Evolutionary conservation across 2,329 filamentous ascomycete species (phyloP), one percentile per base, ranked within the genome.

Genomic region (Neonectria neomacrospora): DNA sequence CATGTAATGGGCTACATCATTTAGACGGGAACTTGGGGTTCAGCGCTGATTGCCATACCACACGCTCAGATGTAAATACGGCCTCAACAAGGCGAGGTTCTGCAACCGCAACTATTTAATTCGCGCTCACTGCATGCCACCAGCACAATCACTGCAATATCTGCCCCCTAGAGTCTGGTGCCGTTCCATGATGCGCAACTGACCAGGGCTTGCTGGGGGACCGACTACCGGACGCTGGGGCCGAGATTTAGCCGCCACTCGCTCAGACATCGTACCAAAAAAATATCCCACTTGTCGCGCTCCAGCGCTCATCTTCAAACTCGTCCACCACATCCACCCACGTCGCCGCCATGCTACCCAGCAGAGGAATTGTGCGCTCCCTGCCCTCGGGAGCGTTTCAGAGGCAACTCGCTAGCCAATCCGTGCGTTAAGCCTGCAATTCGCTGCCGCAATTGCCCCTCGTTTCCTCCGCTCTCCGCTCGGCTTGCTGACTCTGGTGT

Each of bases 281-380:
- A 75, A 71, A 60, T 67, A 56, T 64, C 64, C 37, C 37, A 41
- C 37, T 51, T 34, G 34, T 47, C 51, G 48, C 61, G 42, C 42
- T 56, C 63, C 51, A 57, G 54, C 55, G 67, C 58, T 50, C 71
- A 63, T 62, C 68, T 34, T 69, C 59, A 63, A 67, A 48, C 58
- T 54, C 48, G 61, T 47, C 62, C 67, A 66, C 62, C 62, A 61
- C 61, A 71, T 64, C 55, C 58, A 54, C 60, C 66, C 64, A 71
- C 67, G 57, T 61, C 71, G 73, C 67, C 75, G 77, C 69, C 62
- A 83, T 83, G 81, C 77, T 83, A 73, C 79, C 80, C 61, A 81
- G 80, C 66, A 79, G 80, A 80, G 80, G 79, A 72, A 75, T 81
- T 70, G 74, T 77, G 69, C 78, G 78, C 67, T 78, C 79, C 56